Evolutionary conservation across 1,284 basidiomycete genomes (phyloP).

Genomic region (Cerioporus squamosus): DNA sequence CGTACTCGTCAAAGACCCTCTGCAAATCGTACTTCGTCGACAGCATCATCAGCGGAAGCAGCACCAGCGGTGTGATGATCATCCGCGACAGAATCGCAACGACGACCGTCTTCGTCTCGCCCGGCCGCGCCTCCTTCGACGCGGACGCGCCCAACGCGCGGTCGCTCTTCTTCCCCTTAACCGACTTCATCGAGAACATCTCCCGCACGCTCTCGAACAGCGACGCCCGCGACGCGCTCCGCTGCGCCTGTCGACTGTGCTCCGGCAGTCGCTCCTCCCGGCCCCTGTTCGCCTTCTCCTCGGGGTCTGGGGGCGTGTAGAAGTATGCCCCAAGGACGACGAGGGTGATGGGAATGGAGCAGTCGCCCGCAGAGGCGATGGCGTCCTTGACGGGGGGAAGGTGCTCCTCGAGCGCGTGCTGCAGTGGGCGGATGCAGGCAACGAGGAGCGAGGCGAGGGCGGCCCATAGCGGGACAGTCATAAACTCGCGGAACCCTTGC

Average conservation of each 20-base stretch:
- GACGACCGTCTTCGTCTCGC: conserved; percentile 83
- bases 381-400: conserved; percentile 76
- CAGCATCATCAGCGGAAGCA: conserved; percentile 75
- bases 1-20: conserved; percentile 75
- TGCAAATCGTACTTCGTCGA: conserved; percentile 67
- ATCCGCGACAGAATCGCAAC: conserved; percentile 83
- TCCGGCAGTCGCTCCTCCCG: conserved; percentile 15
- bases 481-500: conserved; percentile 69
- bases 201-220: conserved; percentile 46
- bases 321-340: conserved; percentile 95
- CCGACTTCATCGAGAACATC: conserved; percentile 39
- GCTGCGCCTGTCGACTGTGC: conserved; percentile 12
- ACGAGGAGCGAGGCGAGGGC: conserved; percentile 82
- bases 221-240: conserved; percentile 37
- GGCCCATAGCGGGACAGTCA: conserved; percentile 88
- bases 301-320: conserved; percentile 45
- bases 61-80: conserved; percentile 81
- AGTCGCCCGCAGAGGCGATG: conserved; percentile 73
- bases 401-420: conserved; percentile 66
- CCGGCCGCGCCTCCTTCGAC: conserved; percentile 41
- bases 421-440: conserved; percentile 78
- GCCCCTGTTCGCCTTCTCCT: conserved; percentile 21
- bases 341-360: conserved; percentile 88
- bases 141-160: conserved; percentile 8
- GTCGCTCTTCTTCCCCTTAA: conserved; percentile 18